These are phyloP conservation scores for Linum usitatissimum DNA, from an alignment of 345 rosid genomes.

Conservation along the genomic window DNA sequence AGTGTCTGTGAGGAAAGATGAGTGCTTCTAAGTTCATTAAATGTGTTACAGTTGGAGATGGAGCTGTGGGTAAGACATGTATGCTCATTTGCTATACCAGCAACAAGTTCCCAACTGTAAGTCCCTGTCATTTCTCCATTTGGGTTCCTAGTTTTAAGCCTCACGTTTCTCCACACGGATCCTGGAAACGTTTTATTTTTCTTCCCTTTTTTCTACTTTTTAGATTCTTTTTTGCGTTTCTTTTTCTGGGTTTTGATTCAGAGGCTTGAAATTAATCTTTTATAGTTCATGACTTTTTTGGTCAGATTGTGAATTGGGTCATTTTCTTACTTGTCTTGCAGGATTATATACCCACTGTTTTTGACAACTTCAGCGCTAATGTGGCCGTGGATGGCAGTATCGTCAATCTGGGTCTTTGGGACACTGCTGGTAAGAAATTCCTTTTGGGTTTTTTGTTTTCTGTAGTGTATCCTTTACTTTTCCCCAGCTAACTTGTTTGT, in stretches of 20 bases:
- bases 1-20: slow-evolving; percentile 30
- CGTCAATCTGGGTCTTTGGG: slow-evolving; percentile 97
- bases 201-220: slow-evolving; percentile 3
- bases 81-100: slow-evolving; percentile 98
- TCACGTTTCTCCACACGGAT: neutral
- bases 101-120: slow-evolving; percentile 97
- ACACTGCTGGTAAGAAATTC: slow-evolving; percentile 68
- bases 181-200: neutral
- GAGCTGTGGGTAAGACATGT: slow-evolving; percentile 99
- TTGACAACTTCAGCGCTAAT: slow-evolving; percentile 97
- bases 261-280: neutral
- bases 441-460: slow-evolving; percentile 10
- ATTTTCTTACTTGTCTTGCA: slow-evolving; percentile 20
- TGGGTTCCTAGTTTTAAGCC: slow-evolving; percentile 10
- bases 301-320: neutral
- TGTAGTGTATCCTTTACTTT: neutral
- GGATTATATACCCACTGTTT: slow-evolving; percentile 97
- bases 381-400: slow-evolving; percentile 86
- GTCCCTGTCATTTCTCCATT: slow-evolving; percentile 15
- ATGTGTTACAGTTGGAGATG: slow-evolving; percentile 99
- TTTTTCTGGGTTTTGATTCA: neutral
- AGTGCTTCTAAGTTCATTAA: slow-evolving; percentile 95
- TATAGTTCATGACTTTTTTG: too few relatives aligned
- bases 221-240: neutral
- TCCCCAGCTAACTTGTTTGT: neutral